A percentile compares a stretch with the other conserved stretches of the same genome.
phyloP scores from a whole-genome alignment of 2,329 filamentous ascomycete genomes.

The Fusarium sterilihyphosum region DNA sequence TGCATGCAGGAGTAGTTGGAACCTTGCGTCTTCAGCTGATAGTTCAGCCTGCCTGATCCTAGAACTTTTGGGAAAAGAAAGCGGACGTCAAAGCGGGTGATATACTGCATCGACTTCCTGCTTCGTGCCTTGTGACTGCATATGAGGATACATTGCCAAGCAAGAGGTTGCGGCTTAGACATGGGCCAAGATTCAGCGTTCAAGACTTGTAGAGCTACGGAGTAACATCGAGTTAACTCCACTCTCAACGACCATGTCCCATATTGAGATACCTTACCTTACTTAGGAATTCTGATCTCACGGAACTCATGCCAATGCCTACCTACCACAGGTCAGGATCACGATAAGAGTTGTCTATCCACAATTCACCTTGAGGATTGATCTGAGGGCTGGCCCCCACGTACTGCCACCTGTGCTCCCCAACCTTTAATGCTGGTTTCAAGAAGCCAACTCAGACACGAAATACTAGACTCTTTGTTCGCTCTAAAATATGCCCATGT shows the following conservation, averaged over 20 bases:
- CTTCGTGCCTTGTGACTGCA: slow-evolving; percentile 9
- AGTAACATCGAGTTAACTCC: background rate
- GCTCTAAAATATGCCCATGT: background rate
- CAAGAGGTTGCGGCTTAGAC: slow-evolving; percentile 2
- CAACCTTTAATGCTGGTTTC: background rate
- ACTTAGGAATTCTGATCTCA: slow-evolving; percentile 15
- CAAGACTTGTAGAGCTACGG: background rate
- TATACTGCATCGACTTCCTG: slow-evolving; percentile 1
- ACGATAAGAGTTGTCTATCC: background rate
- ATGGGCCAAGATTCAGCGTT: slow-evolving; percentile 7
- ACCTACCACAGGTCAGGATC: background rate
- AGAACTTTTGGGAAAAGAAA: slow-evolving; percentile 23
- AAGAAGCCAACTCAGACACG: background rate
- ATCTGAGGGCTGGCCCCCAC: slow-evolving; percentile 1
- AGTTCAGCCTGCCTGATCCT: slow-evolving; percentile 24
- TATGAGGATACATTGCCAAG: slow-evolving; percentile 11
- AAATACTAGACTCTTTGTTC: background rate
- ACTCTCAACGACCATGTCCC: background rate
- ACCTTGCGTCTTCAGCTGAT: slow-evolving; percentile 19
- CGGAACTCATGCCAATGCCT: background rate
- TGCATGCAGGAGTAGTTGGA: background rate
- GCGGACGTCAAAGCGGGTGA: slow-evolving; percentile 29
- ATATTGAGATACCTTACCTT: background rate
- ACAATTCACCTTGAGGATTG: background rate
- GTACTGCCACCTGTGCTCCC: background rate